Evolutionary conservation across 202 grass and related monocot species (phyloP).

Genomic region (Bolboschoenoplectus hybrid): DNA sequence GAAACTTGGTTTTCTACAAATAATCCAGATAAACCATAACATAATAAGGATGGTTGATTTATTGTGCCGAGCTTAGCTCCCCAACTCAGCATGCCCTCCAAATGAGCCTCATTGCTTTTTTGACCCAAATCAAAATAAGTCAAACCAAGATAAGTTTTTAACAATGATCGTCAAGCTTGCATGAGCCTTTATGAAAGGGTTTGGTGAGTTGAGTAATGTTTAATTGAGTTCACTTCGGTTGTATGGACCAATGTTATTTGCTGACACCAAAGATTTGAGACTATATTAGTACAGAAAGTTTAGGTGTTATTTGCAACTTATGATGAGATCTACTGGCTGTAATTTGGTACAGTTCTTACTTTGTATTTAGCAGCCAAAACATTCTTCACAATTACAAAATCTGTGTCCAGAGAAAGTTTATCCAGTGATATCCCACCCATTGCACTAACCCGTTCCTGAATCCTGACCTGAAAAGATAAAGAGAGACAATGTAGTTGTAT

Average conservation of each 20-base stretch:
- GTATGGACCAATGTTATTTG: neutral
- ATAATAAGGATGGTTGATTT: neutral
- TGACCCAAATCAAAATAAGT: neutral
- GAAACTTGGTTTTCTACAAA: neutral
- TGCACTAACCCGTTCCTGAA: constrained; percentile 71
- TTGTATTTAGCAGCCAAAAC: constrained; percentile 80
- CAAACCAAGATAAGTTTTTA: neutral
- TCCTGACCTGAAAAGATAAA: constrained; percentile 65
- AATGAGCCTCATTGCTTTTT: neutral
- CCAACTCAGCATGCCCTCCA: neutral
- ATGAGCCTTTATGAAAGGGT: neutral
- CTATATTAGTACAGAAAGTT: neutral
- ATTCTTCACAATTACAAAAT: constrained; percentile 93
- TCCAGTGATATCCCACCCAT: constrained; percentile 76
- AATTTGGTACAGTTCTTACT: constrained; percentile 56
- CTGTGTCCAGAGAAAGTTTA: constrained; percentile 61
- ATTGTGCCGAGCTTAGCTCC: neutral
- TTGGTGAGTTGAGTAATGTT: neutral
- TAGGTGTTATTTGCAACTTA: constrained; percentile 17
- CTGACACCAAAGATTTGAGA: neutral
- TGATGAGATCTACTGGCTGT: constrained; percentile 1
- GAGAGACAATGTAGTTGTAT: constrained; percentile 4
- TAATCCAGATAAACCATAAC: neutral
- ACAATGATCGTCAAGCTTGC: neutral
- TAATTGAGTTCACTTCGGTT: neutral